Conservation (phyloP, 75 land plant species). For the Selaginella moellendorffii region DNA sequence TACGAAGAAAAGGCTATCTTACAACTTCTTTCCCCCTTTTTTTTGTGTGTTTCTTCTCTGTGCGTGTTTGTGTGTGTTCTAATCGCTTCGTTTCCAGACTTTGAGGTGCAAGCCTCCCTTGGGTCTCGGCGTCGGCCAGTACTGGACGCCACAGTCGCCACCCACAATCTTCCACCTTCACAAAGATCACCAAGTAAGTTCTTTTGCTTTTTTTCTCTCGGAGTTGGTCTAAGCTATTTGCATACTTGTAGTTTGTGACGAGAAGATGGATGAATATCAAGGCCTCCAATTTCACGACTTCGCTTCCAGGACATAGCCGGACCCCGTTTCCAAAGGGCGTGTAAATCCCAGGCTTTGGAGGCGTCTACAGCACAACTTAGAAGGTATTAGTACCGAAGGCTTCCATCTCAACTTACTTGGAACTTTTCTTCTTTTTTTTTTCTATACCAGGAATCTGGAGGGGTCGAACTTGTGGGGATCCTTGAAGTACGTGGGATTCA, state of each 20-base stretch:
- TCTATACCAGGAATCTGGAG: neutral
- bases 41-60: too few species aligned
- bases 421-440: neutral
- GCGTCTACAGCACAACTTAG: neutral
- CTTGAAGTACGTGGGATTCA: neutral
- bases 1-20: too few species aligned
- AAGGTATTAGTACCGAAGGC: neutral
- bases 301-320: conserved; percentile 6
- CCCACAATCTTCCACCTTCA: neutral
- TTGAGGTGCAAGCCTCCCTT: neutral
- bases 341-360: conserved; percentile 2
- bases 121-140: conserved; percentile 7
- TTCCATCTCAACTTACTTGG: neutral
- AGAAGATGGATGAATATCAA: conserved; percentile 7
- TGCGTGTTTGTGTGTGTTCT: too few species aligned
- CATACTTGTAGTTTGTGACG: conserved; percentile 1
- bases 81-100: neutral
- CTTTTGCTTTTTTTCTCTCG: too few species aligned
- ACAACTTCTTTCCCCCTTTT: too few species aligned
- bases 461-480: conserved; percentile 6
- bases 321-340: conserved; percentile 7
- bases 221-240: too few species aligned
- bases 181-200: too few species aligned
- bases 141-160: neutral
- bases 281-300: conserved; percentile 1